Evolutionary conservation across 139 green algal species (phyloP), one percentile per base, ranked within the genome.

Genomic region (Diplosphaera chodatii): DNA sequence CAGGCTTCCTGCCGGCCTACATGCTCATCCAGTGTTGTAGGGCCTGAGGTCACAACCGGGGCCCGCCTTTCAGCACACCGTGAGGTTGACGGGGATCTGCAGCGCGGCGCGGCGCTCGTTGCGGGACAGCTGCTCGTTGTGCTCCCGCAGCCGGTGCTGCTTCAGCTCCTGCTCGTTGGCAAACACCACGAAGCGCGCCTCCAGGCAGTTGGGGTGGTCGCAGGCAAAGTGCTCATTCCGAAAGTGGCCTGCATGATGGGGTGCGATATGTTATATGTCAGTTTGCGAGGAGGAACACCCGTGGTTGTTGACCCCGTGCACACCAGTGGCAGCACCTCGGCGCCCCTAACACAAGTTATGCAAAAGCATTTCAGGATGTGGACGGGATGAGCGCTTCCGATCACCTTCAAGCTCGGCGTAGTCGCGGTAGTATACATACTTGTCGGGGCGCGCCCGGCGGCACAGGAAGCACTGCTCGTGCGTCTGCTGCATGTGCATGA

Each of bases 391-490:
- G 4, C 40, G 25, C 21, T 48, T 59, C 10, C 4, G 18, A 25
- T 56, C 64, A 91, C 86, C 84, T 70, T 94, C 88, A 18, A 96
- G 80, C 72, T 95, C 85, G 1, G 73, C 55, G 67, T 96, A 96
- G 80, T 98, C 87, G 5, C 79, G 66, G 83, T 92, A 98, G 82
- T 98, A 98, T 1, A 94, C 84, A 69, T 94, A 93, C 55, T 86
- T 83, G 63, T 87, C 64, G 8, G 94, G 94, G 13, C 77, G 63
- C 22, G 68, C 73, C 16, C 87, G 77, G 25, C 85, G 66, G 84
- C 90, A 97, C 22, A 97, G 74, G 76, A 96, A 94, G 83, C 92
- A 97, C 68, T 92, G 81, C 81, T 96, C 89, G 79, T 98, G 94
- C 25, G 62, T 62, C 23, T 70, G 33, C 74, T 93, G 86, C 94